Evolutionary conservation across 306 rosid species (phyloP), one percentile per base, ranked within the genome.

Genomic region (Cicer pinnatifidum): DNA sequence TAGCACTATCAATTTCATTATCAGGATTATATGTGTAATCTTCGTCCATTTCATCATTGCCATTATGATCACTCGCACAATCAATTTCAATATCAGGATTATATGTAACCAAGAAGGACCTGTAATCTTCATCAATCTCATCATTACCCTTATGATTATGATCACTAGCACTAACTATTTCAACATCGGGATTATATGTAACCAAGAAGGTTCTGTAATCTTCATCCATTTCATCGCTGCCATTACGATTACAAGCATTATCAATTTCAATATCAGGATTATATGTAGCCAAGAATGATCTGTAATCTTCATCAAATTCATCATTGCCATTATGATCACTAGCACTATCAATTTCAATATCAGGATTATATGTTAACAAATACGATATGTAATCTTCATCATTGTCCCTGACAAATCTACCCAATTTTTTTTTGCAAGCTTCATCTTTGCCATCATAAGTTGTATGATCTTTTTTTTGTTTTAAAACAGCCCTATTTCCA

Each of bases 171-270:
- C 65, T 6, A n/a, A 6, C 41, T 11, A 1, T 35, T 33, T 6
- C 17, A 11, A 33, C 7, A 28, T 58, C 43, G 11, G 65, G 40
- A 58, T 23, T n/a, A 23, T 11, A 1, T 58, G 40, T 58, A 28
- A 19, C 6, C 60, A 86, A 61, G 45, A 81, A 82, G 15, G 44
- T 51, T 73, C 11, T 76, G 62, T 67, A 85, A 11, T 72, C 63
- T 73, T 78, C 71, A 83, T 79, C 88, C 16, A 1, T 8, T 45
- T 54, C 67, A 44, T 75, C 77, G 72, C 51, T 40, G 8, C 37
- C 15, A 6, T 15, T 38, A 13, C 1, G 7, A 58, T 15, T 6
- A 41, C 62, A 12, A 44, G 63, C 40, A 62, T 50, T 35, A 23
- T 46, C 41, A n/a, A 28, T 6, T 6, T 15, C 67, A 77, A 17